A percentile compares a stretch with the other conserved stretches of the same genome.
phyloP scores from a whole-genome alignment of 2,329 filamentous ascomycete genomes.

The Paraconiothyrium sp. region DNA sequence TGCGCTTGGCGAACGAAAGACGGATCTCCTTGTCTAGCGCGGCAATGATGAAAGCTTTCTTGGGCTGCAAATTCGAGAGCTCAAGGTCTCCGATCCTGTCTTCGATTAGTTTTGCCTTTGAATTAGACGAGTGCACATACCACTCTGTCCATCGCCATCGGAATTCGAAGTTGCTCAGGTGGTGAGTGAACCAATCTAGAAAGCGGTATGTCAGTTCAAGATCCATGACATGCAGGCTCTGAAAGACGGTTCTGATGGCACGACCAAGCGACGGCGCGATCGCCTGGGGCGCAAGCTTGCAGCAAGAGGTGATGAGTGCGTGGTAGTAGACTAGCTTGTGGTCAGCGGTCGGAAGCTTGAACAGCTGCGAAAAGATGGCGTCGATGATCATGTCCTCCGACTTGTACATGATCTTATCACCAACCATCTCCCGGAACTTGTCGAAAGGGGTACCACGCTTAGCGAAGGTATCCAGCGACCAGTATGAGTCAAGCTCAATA shows the following conservation, averaged over 20 bases:
- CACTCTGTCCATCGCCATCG: slow-evolving; percentile 99
- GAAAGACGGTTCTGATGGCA: slow-evolving; percentile 91
- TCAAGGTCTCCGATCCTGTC: slow-evolving; percentile 79
- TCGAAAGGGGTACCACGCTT: slow-evolving; percentile 95
- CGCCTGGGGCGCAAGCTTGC: slow-evolving; percentile 94
- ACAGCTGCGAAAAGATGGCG: slow-evolving; percentile 93
- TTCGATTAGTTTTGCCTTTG: slow-evolving; percentile 20
- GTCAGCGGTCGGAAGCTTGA: slow-evolving; percentile 85
- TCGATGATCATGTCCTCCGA: slow-evolving; percentile 98
- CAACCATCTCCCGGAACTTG: slow-evolving; percentile 73
- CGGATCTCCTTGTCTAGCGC: slow-evolving; percentile 96
- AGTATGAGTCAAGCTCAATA: slow-evolving; percentile 95
- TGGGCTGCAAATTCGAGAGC: slow-evolving; percentile 79
- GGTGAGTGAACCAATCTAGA: slow-evolving; percentile 97
- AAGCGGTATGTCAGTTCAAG: slow-evolving; percentile 87
- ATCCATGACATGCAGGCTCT: slow-evolving; percentile 82
- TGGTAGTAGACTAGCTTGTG: slow-evolving; percentile 98
- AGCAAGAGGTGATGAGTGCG: slow-evolving; percentile 90
- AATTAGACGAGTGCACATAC: slow-evolving; percentile 56
- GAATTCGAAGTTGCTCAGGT: slow-evolving; percentile 98
- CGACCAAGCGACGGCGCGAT: slow-evolving; percentile 93
- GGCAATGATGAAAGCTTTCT: slow-evolving; percentile 91
- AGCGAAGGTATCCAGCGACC: slow-evolving; percentile 87
- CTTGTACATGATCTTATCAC: slow-evolving; percentile 86
- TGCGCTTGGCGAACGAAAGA: slow-evolving; percentile 93